These are phyloP conservation scores for Pholiota molesta DNA, from an alignment of 768 basidiomycete species.

Conservation along the genomic window DNA sequence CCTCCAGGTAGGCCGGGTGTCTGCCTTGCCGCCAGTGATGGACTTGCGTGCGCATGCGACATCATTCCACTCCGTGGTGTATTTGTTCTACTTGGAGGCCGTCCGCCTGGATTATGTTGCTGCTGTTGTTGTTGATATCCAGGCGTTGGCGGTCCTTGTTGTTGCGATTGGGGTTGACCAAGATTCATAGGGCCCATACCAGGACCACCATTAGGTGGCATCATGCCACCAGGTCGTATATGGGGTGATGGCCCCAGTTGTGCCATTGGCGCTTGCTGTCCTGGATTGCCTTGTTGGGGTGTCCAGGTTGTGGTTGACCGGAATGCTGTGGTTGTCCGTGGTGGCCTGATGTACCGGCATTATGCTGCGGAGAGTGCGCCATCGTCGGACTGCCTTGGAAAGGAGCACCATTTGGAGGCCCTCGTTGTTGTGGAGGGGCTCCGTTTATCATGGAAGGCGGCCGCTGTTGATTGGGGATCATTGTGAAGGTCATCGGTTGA, in stretches of 20 bases:
- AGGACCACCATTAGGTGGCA: slow-evolving; percentile 22
- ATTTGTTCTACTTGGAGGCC: slow-evolving; percentile 64
- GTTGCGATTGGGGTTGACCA: slow-evolving; percentile 31
- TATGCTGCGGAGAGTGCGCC: slow-evolving; percentile 59
- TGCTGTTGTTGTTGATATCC: slow-evolving; percentile 23
- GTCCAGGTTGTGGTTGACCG: slow-evolving; percentile 37
- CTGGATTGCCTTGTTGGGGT: slow-evolving; percentile 41
- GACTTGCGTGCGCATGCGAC: slow-evolving; percentile 59
- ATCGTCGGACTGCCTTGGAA: slow-evolving; percentile 67
- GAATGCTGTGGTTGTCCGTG: slow-evolving; percentile 13
- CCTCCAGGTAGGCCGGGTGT: slow-evolving; percentile 39
- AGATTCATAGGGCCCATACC: slow-evolving; percentile 39
- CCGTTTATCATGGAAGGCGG: slow-evolving; percentile 21
- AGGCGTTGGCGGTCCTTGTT: slow-evolving; percentile 37
- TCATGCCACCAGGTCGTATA: slow-evolving; percentile 33
- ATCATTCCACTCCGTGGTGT: slow-evolving; percentile 48
- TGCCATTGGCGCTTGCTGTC: slow-evolving; percentile 35
- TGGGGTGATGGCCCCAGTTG: slow-evolving; percentile 51
- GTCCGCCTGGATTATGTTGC: slow-evolving; percentile 44
- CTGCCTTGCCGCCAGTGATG: slow-evolving; percentile 54
- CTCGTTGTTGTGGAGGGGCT: slow-evolving; percentile 10
- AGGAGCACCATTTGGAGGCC: slow-evolving; percentile 34
- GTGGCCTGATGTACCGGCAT: slow-evolving; percentile 23
- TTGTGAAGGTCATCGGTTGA: slow-evolving; percentile 22
- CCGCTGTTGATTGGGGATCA: slow-evolving; percentile 15